Evolutionary conservation across 2,329 filamentous ascomycete genomes (phyloP), one percentile per base, ranked within the genome.

Genomic region (Beauveria sp.): DNA sequence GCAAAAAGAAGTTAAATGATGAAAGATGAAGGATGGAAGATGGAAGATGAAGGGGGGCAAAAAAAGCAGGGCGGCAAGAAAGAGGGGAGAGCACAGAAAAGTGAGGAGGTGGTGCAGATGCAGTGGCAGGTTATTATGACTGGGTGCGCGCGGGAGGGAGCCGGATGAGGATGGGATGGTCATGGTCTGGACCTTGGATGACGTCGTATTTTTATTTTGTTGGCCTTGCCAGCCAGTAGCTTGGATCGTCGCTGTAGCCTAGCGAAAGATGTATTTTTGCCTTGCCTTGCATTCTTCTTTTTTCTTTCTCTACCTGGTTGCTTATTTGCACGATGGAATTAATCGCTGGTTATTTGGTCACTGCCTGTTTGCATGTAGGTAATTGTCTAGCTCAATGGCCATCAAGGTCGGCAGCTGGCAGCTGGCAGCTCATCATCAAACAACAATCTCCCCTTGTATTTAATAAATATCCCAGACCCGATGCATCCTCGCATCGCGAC

Each of bases 101-200:
- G n/a, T 55, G 30, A 37, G 41, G 43, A 37, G 24, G 47, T 40
- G 44, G 56, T 44, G 46, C 37, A 48, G 46, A 50, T 59, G 28
- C n/a, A 37, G 34, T 37, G 9, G 12, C 44, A n/a, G 6, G 37
- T 44, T 51, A 44, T 52, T 48, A 37, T 41, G 46, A 10, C 18
- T 30, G 48, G 7, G 47, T 10, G 48, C 5, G 54, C 34, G 54
- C 34, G 43, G 53, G 58, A 48, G 28, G 28, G 55, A 28, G 44
- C 54, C 59, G 59, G 54, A 61, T 55, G 46, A 50, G 52, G 59
- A 61, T 61, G 52, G 58, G 10, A 7, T 24, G n/a, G 22, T 47
- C 7, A 37, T 44, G 37, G 37, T 41, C 41, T 53, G 57, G 55
- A 50, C 51, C 22, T 54, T 40, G 22, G 41, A 55, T 46, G 53